phyloP scores from a whole-genome alignment of 192 early-diverging fungal species.

The Physocladia obscura region DNA sequence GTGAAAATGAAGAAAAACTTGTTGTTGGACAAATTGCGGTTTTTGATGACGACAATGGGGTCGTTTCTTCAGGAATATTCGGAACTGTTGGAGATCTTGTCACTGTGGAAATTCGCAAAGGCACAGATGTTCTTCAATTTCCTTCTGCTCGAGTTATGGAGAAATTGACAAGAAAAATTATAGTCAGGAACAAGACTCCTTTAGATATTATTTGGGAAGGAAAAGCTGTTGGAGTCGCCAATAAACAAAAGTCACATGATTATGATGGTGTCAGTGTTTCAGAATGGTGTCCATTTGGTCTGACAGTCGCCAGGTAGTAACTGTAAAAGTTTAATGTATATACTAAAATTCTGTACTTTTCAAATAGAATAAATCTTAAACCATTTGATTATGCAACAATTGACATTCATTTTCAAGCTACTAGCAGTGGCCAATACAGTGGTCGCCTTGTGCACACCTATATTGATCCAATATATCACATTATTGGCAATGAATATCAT shows the following conservation, averaged over 20 bases:
- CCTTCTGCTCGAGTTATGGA: conserved; percentile 43
- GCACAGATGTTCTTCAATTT: conserved; percentile 36
- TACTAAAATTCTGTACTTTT: background rate
- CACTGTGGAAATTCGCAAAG: conserved; percentile 39
- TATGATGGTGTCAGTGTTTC: background rate
- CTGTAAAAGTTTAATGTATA: background rate
- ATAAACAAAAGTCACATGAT: background rate
- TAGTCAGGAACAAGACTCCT: conserved; percentile 49
- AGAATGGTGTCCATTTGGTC: conserved; percentile 46
- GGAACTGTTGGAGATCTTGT: conserved; percentile 46
- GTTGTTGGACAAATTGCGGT: conserved; percentile 45
- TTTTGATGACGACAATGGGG: conserved; percentile 44
- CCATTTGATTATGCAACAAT: conserved; percentile 50
- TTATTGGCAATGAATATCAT: conserved; percentile 37
- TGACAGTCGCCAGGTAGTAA: conserved; percentile 16
- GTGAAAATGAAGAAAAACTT: conserved; percentile 29
- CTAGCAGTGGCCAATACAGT: conserved; percentile 42
- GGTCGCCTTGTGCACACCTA: conserved; percentile 46
- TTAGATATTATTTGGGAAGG: conserved; percentile 50
- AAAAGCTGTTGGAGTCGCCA: conserved; percentile 29
- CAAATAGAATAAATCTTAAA: conserved; percentile 40
- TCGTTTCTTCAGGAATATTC: conserved; percentile 37
- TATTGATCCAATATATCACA: conserved; percentile 45
- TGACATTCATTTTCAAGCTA: conserved; percentile 50
- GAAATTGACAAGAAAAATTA: conserved; percentile 38